These are phyloP conservation scores for Lathyrus oleraceus DNA, from an alignment of 306 rosid genomes.

Conservation along the genomic window DNA sequence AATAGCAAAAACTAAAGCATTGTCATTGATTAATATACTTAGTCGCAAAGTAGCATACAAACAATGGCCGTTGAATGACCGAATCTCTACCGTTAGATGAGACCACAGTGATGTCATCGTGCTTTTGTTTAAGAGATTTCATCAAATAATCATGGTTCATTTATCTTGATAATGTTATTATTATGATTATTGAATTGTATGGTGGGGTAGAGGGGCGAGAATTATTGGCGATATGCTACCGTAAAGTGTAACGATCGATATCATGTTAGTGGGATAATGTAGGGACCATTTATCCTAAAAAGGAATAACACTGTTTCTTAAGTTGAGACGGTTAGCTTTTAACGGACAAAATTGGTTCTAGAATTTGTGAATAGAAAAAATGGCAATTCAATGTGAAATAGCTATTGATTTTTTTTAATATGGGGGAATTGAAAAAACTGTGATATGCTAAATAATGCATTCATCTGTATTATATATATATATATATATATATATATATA, in stretches of 20 bases:
- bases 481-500: no score
- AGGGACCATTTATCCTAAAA: slow-evolving; percentile 43
- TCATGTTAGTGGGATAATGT: slow-evolving; percentile 25
- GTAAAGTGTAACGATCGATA: slow-evolving; percentile 42
- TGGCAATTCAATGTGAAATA: neutral
- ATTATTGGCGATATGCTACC: slow-evolving; percentile 41
- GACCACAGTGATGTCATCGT: slow-evolving; percentile 30
- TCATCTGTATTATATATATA: no score
- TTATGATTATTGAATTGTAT: neutral
- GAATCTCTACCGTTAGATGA: neutral
- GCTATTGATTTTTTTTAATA: no score
- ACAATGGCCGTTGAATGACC: neutral
- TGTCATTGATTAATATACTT: slow-evolving; percentile 7
- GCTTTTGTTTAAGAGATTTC: neutral
- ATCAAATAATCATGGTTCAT: neutral
- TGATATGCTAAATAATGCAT: no score
- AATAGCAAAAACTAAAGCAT: slow-evolving; percentile 44
- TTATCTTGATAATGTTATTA: slow-evolving; percentile 8
- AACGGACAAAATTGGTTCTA: slow-evolving; percentile 35
- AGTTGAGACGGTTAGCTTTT: slow-evolving; percentile 49
- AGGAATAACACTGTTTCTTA: slow-evolving; percentile 42
- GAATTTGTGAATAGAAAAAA: neutral
- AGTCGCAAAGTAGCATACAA: slow-evolving; percentile 2
- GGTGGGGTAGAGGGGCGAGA: slow-evolving; percentile 40
- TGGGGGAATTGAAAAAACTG: no score